Conservation (phyloP, 2,329 filamentous ascomycete genomes). For the Neoscytalidium dimidiatum region DNA sequence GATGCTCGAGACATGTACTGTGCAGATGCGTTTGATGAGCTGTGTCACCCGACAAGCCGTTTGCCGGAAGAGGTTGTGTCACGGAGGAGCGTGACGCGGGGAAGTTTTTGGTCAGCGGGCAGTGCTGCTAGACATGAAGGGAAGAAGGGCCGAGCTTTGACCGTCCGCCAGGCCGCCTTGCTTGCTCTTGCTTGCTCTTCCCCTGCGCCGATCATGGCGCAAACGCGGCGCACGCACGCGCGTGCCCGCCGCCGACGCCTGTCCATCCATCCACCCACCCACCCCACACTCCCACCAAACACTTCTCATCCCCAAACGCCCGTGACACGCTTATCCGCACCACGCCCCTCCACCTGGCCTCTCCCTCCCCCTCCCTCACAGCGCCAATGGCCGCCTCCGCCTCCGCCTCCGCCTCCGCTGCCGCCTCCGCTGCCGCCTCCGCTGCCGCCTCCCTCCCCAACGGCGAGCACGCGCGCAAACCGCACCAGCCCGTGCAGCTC, state of each 20-base stretch:
- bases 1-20: background rate
- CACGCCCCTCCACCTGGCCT: background rate
- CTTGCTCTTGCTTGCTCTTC: background rate
- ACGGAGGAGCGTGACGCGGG: background rate
- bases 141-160: background rate
- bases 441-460: background rate
- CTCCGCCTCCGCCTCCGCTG: background rate
- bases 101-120: background rate
- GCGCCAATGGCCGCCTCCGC: conserved; percentile 28
- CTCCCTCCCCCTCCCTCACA: background rate
- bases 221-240: too few relatives aligned
- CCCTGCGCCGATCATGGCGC: conserved; percentile 8
- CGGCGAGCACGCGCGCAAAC: background rate
- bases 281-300: background rate
- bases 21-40: background rate
- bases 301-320: background rate
- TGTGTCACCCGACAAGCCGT: background rate
- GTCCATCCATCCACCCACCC: background rate
- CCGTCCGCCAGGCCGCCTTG: too few relatives aligned
- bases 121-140: background rate
- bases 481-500: conserved; percentile 50
- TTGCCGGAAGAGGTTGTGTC: background rate
- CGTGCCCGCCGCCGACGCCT: background rate
- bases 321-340: background rate
- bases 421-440: background rate